Evolutionary conservation across 768 basidiomycete species (phyloP).

Genomic region (Mycena kentingensis): DNA sequence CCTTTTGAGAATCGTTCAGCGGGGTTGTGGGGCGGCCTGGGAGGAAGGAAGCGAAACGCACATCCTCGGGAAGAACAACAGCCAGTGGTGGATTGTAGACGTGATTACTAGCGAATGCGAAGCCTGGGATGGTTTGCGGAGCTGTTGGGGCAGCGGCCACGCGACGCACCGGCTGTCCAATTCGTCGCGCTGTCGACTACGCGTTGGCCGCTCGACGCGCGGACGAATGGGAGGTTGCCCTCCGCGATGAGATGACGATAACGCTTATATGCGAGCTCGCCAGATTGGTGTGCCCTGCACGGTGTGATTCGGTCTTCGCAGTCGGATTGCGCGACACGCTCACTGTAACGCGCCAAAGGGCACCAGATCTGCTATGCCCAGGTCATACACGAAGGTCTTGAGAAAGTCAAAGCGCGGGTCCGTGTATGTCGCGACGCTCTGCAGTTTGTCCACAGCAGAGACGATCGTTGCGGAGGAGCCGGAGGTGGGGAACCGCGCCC

Average conservation of each 20-base stretch:
- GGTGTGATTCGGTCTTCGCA: background rate
- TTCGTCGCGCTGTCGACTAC: constrained; percentile 69
- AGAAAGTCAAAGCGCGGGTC: constrained; percentile 58
- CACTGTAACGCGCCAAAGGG: constrained; percentile 68
- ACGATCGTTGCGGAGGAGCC: constrained; percentile 46
- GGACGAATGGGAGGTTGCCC: constrained; percentile 48
- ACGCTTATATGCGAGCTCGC: constrained; percentile 41
- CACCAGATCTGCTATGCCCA: constrained; percentile 61
- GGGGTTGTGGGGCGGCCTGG: background rate
- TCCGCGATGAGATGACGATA: constrained; percentile 41
- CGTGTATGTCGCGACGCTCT: constrained; percentile 44
- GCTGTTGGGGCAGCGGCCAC: constrained; percentile 19
- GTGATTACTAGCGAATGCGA: background rate
- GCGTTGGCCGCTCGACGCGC: constrained; percentile 52
- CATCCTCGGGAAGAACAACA: background rate
- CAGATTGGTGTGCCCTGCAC: constrained; percentile 38
- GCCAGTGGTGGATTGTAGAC: background rate
- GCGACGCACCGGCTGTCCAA: constrained; percentile 42
- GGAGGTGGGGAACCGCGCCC: constrained; percentile 72
- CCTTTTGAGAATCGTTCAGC: constrained; percentile 29
- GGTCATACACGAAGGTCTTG: constrained; percentile 54
- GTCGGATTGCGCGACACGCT: constrained; percentile 24
- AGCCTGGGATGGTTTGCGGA: background rate
- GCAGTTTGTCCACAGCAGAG: constrained; percentile 54
- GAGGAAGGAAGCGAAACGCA: constrained; percentile 2